Base-by-base conservation (phyloP, 192 early-diverging fungal species). In the Entrophospora sp. region DNA sequence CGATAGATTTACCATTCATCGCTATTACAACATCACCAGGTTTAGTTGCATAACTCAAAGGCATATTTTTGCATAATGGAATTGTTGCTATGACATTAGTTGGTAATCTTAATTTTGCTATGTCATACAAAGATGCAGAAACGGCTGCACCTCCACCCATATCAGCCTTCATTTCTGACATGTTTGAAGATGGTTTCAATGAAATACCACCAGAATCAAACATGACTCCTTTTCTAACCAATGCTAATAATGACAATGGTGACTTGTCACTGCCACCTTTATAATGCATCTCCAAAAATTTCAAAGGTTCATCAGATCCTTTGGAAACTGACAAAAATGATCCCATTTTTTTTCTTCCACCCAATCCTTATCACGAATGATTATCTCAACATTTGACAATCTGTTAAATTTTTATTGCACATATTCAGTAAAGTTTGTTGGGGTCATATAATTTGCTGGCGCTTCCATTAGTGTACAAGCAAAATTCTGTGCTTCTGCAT, bases 1-100 rank as follows among this genome's bases (percentile, higher is more conserved):
- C 95, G 61, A 97, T 91, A 0, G 92, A 89, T 64, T 87, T 83
- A 9, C 94, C 94, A 18, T 92, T 91, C 73, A 88, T 86, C 45
- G 92, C 91, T 27, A 79, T 82, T 36, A 96, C 85, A n/a, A 97
- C 87, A 79, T 97, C 95, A 10, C 94, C 94, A 0, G 94, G 94
- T 69, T 97, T 97, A 42, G 78, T 88, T 2, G 95, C 91, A 8
- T 60, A 49, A 30, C 92, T 90, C 20, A 78, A 85, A 48, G 90
- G 87, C 87, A 97, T 86, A 78, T 97, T 97, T 69, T 97, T 94
- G 61, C 91, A 92, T 67, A 97, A 72, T n/a, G 95, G 95, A 45
- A 91, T 90, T 14, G 78, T 81, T 18, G 85, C 87, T 7, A 89
- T 87, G 4, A 93, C 81, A 72, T 97, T 95, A 61, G 95, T 76